Conservation (phyloP, 1,284 basidiomycete species). For the Cryptococcus jaspeensis region DNA sequence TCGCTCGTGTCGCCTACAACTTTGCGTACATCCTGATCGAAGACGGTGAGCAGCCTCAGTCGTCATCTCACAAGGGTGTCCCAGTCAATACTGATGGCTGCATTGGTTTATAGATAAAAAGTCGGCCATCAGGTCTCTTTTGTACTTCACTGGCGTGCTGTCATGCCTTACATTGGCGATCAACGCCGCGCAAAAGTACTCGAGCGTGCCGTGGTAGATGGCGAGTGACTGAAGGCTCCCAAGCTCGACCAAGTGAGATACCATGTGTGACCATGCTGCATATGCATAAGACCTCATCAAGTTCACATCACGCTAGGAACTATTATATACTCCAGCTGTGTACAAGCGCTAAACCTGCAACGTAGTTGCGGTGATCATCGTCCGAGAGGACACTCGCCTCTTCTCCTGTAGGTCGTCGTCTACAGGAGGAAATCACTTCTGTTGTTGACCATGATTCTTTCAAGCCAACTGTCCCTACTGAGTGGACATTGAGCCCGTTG, state of each 20-base stretch:
- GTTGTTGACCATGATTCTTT: no score
- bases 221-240: neutral
- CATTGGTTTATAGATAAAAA: slow-evolving; percentile 2
- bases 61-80: neutral
- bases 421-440: no score
- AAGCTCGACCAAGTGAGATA: neutral
- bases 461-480: no score
- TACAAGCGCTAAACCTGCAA: neutral
- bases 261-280: no score
- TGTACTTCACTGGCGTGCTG: slow-evolving; percentile 8
- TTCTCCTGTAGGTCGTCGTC: no score
- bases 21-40: slow-evolving; percentile 30
- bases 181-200: slow-evolving; percentile 14
- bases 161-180: slow-evolving; percentile 12
- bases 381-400: no score
- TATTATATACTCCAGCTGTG: neutral
- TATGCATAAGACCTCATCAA: neutral
- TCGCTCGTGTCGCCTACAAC: slow-evolving; percentile 22
- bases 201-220: slow-evolving; percentile 9
- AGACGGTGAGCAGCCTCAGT: slow-evolving; percentile 14
- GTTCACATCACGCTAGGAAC: neutral
- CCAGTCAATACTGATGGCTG: neutral
- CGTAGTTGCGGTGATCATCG: no score
- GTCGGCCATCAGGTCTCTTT: slow-evolving; percentile 4
- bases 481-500: no score